A percentile compares a stretch with the other conserved stretches of the same genome.
Conservation (phyloP, 768 basidiomycete genomes). For the Arthromyces matolae region DNA sequence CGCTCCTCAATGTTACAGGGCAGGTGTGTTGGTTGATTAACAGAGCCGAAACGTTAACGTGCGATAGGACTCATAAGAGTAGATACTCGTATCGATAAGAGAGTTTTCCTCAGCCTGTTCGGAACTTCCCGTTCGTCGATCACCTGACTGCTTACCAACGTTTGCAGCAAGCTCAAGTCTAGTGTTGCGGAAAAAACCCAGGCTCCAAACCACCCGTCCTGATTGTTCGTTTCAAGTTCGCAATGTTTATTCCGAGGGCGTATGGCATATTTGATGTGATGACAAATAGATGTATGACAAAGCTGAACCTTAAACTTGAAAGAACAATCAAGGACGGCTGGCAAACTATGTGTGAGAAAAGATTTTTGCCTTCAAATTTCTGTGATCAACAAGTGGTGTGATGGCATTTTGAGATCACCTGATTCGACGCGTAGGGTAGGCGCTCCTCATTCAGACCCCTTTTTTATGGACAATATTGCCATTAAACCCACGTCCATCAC, state of each 20-base stretch:
- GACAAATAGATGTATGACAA: conserved; percentile 3
- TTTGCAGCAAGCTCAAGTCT: too few species aligned
- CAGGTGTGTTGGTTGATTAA: too few species aligned
- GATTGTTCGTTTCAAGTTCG: background rate
- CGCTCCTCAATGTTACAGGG: too few species aligned
- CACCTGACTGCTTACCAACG: too few species aligned
- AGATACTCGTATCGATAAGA: too few species aligned
- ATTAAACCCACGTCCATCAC: background rate
- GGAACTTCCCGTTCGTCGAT: too few species aligned
- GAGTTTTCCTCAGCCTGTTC: too few species aligned
- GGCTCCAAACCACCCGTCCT: conserved; percentile 5
- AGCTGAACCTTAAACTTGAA: conserved; percentile 5
- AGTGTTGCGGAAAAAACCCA: too few species aligned
- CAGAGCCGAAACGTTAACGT: too few species aligned
- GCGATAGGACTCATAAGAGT: too few species aligned
- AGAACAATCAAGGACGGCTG: conserved; percentile 3
- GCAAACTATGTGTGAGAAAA: conserved; percentile 1
- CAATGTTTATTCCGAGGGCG: background rate
- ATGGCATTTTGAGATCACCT: background rate
- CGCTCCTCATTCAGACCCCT: background rate
- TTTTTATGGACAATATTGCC: background rate
- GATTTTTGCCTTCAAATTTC: background rate
- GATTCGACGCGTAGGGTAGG: background rate
- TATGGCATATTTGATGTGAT: background rate
- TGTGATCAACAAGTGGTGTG: background rate